Conservation (phyloP, 1,139 yeast species). For the Suhomyces yuchorum region DNA sequence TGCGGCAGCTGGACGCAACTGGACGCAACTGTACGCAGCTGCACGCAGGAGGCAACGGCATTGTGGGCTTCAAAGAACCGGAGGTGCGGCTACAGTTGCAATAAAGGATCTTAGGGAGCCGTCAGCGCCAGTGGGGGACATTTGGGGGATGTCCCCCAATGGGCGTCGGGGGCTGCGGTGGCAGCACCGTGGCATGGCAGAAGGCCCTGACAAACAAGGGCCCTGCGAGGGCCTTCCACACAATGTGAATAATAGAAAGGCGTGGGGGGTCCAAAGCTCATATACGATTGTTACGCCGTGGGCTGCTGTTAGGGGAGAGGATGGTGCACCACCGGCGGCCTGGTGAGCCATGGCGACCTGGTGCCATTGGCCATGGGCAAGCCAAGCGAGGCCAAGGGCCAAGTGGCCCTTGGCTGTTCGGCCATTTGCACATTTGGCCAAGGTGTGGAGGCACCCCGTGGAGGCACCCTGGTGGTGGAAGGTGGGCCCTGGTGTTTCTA, state of each 20-base stretch:
- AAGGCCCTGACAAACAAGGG: neutral
- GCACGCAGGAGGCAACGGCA: constrained; percentile 6
- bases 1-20: constrained; percentile 4
- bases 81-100: constrained; percentile 2
- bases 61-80: neutral
- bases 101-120: neutral
- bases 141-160: neutral
- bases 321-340: too few species aligned
- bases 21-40: too few species aligned
- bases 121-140: neutral
- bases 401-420: too few species aligned
- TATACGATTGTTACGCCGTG: neutral
- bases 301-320: neutral
- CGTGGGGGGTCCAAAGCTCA: constrained; percentile 1
- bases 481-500: too few species aligned
- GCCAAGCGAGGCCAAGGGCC: neutral
- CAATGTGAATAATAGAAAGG: neutral
- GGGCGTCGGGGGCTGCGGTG: too few species aligned
- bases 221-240: neutral
- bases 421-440: too few species aligned
- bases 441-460: too few species aligned
- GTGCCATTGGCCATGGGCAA: neutral
- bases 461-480: too few species aligned
- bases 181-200: neutral
- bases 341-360: too few species aligned